Evolutionary conservation across 352 stramenopile genomes (phyloP), one percentile per base, ranked within the genome.

Genomic region (Globisporangium ultimum): DNA sequence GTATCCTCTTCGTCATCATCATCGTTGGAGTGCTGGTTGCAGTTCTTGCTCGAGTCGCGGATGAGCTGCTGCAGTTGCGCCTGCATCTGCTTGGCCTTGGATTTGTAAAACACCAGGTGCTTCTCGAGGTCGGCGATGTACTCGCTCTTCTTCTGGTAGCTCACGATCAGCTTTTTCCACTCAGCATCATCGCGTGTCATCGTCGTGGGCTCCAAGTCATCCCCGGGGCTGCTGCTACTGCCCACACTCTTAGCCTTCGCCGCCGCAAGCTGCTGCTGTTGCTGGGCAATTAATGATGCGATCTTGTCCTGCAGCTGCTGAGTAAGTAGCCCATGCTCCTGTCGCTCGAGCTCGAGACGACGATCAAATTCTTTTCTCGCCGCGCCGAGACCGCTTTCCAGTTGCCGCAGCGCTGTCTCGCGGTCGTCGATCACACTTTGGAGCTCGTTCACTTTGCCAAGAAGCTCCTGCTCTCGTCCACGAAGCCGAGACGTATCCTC

Each of bases 31-130:
- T 53, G 41, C 17, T 65, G 50, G 47, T 76, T 84, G 53, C 62
- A 76, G 28, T 36, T 36, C 22, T 45, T 80, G 53, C 59, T 50
- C 22, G 78, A 89, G 42, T 81, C 74, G 0, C 79, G 77, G 52
- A 93, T 89, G 15, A 91, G 71, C 64, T 91, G 80, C 66, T 89
- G 80, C 14, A 93, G 58, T 64, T 94, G 85, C n/a, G 65, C 56
- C 51, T 94, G 85, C 76, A 91, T 87, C 58, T 94, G 83, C 60
- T 94, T 91, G 32, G 83, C 80, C 53, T 94, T 94, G 17, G 80
- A 78, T 56, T 94, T 92, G 80, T 91, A 94, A 53, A 94, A 89
- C 46, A 92, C 80, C 6, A 94, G 34, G 63, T 94, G 83, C 58
- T 91, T 94, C 61, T 94, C 85, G 18, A 92, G 60, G 14, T 89